phyloP scores from a whole-genome alignment of 1,284 basidiomycete species.

The Sporisorium scitamineum region DNA sequence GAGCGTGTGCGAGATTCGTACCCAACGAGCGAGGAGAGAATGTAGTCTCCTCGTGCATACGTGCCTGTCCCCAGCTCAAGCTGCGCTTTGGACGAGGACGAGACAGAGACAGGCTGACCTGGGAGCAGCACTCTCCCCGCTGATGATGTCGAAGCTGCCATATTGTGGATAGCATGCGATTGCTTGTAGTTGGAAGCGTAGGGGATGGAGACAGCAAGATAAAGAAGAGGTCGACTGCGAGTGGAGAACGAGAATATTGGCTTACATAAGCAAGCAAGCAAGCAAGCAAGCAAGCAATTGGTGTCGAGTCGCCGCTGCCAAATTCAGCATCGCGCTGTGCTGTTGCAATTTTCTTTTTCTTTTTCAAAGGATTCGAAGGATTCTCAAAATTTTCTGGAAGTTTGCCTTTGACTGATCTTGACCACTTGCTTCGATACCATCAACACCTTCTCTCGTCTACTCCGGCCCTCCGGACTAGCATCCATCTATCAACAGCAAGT shows the following conservation, averaged over 20 bases:
- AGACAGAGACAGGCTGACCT: conserved; percentile 49
- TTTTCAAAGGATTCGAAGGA: conserved; percentile 1
- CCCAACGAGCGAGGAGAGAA: conserved; percentile 61
- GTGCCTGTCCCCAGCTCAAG: conserved; percentile 54
- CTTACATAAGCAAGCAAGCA: conserved; percentile 31
- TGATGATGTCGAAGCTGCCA: conserved; percentile 23
- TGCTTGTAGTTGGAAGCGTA: neutral
- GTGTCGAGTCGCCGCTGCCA: neutral
- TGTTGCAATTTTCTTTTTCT: neutral
- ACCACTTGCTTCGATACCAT: neutral
- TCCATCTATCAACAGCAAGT: neutral
- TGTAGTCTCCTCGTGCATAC: conserved; percentile 51
- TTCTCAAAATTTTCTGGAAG: conserved; percentile 36
- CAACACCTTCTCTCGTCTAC: neutral
- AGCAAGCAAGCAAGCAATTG: too few species aligned
- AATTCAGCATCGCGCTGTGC: neutral
- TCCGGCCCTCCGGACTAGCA: neutral
- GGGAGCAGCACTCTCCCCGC: conserved; percentile 40
- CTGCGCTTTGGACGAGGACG: conserved; percentile 6
- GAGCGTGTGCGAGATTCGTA: conserved; percentile 25
- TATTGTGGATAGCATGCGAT: neutral
- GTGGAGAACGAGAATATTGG: conserved; percentile 16
- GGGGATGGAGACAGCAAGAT: neutral
- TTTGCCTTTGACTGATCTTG: neutral
- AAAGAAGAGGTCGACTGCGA: neutral